phyloP scores from a whole-genome alignment of 192 early-diverging fungal species.

The Fimicolochytrium jonesii region DNA sequence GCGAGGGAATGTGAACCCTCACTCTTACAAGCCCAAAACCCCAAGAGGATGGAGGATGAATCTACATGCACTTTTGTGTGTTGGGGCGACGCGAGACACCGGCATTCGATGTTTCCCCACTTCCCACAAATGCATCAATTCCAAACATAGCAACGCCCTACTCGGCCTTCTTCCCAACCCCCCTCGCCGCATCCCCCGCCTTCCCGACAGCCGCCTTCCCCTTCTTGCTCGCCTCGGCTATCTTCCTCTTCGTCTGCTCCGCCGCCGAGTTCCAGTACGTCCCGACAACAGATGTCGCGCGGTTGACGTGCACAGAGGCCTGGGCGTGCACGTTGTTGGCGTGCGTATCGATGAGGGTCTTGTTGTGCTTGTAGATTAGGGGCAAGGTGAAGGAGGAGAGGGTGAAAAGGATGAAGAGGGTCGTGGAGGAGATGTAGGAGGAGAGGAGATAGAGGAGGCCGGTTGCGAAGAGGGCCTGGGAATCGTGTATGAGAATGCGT shows the following conservation, averaged over 20 bases:
- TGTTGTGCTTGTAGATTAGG: slow-evolving; percentile 13
- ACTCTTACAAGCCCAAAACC: too few species aligned
- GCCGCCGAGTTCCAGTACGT: slow-evolving; percentile 4
- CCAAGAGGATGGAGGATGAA: too few species aligned
- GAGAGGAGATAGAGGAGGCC: slow-evolving; percentile 6
- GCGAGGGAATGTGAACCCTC: too few species aligned
- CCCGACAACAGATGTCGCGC: not conserved
- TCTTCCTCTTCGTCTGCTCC: not conserved
- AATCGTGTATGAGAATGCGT: not conserved
- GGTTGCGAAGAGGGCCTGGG: not conserved
- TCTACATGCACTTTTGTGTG: too few species aligned
- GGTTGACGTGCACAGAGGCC: not conserved
- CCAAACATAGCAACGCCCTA: too few species aligned
- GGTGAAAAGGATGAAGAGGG: not conserved
- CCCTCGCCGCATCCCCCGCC: too few species aligned
- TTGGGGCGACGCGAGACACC: too few species aligned
- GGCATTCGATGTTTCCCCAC: too few species aligned
- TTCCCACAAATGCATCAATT: too few species aligned
- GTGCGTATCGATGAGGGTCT: slow-evolving; percentile 16
- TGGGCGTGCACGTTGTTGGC: not conserved
- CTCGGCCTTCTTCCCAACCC: too few species aligned
- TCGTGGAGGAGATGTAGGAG: slow-evolving; percentile 1
- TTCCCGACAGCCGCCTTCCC: too few species aligned
- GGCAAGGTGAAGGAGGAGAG: slow-evolving; percentile 14
- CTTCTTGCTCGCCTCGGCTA: slow-evolving; percentile 1